phyloP scores from a whole-genome alignment of 176 grass and related monocot genomes.

The Melocanna baccifera region DNA sequence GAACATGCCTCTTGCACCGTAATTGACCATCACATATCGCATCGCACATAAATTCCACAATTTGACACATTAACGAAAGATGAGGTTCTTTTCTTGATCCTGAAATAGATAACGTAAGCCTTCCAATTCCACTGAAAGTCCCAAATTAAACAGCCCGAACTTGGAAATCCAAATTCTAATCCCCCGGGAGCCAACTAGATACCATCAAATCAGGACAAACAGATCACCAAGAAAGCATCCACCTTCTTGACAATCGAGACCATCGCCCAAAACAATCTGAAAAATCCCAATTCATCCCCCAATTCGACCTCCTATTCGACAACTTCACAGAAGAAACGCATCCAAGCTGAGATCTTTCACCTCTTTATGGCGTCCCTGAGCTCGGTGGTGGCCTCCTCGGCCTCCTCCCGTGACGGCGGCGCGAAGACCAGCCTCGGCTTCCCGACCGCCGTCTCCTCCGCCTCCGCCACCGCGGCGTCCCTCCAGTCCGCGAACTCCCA shows the following conservation, averaged over 20 bases:
- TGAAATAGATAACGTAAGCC: neutral
- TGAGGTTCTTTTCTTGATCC: neutral
- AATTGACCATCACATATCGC: neutral
- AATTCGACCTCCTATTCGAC: neutral
- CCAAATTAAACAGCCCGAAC: neutral
- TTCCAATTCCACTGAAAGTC: neutral
- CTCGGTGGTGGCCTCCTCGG: conserved; percentile 72
- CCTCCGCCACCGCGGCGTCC: conserved; percentile 22
- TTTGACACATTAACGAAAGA: neutral
- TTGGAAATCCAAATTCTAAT: neutral
- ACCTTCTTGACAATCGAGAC: neutral
- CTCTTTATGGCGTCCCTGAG: conserved; percentile 58
- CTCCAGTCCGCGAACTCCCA: conserved; percentile 68
- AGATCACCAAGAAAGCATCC: neutral
- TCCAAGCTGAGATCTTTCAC: conserved; percentile 32
- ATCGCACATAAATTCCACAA: neutral
- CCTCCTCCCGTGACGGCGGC: conserved; percentile 65
- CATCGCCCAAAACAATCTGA: neutral
- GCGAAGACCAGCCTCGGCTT: conserved; percentile 73
- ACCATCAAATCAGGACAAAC: neutral
- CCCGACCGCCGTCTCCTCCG: conserved; percentile 13
- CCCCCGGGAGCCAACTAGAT: neutral
- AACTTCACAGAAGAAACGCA: neutral
- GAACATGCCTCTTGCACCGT: neutral
- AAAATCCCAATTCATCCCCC: neutral